Base-by-base conservation (phyloP, 352 stramenopile genomes). In the Globisporangium cystogenes region DNA sequence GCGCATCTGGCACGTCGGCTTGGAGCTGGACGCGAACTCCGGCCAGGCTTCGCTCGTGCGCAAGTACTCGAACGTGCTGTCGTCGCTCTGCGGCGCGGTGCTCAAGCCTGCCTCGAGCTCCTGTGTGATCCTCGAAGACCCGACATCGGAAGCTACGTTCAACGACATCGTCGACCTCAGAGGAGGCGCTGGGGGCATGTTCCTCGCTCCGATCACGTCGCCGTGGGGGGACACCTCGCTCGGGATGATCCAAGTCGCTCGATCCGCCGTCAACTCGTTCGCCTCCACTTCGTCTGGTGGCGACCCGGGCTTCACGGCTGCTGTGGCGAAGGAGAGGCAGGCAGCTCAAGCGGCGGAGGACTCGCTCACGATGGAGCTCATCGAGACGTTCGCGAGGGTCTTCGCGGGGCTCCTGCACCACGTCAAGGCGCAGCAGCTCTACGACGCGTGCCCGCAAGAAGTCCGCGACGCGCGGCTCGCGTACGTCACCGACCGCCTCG, bases 111-210 rank as follows among this genome's bases (percentile, higher is more conserved):
- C 20, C 21, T 45, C 40, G 7, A 35, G 23, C 18, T 26, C 56
- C 0, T 64, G 65, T 1, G 31, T 64, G 12, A 75, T 82, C 4
- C 42, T 82, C 3, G 35, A 67, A 0, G 68, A 87, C 27, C 76
- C 78, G 4, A 62, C 68, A 10, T 68, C 70, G 0, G 65, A 89
- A 48, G 60, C 76, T 21, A 68, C 55, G 4, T 91, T 82, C 59
- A 91, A 91, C 36, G 77, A 88, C 47, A 87, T 75, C 0, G 75
- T 87, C 4, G 81, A 91, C 47, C 68, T 89, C 24, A 61, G 64
- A 21, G 76, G 77, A 2, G 76, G 76, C 0, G 72, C 74, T 24
- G 59, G 72, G 39, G 81, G 77, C 0, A 47, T 90, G 46, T 88
- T 88, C 43, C 56, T 92, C 8, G 64, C 60, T 1, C 65, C 74